Conservation (phyloP, 2,329 filamentous ascomycete species). For the Epichloe sibirici region DNA sequence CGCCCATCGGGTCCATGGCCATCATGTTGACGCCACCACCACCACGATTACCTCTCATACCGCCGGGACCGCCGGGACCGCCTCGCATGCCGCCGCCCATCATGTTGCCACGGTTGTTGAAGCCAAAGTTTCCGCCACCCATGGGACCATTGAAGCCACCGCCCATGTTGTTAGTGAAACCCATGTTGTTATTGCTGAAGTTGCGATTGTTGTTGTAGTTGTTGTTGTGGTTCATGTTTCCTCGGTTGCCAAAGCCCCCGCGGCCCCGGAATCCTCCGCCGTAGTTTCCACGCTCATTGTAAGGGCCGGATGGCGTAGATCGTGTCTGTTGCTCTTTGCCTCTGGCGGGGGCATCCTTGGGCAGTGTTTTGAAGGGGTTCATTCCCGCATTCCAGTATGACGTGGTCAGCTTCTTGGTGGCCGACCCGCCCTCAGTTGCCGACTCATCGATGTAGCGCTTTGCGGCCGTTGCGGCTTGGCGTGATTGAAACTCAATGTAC, state of each 20-base stretch:
- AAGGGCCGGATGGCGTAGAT: slow-evolving; percentile 35
- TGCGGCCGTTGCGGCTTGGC: slow-evolving; percentile 72
- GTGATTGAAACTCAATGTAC: slow-evolving; percentile 73
- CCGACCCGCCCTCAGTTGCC: slow-evolving; percentile 35
- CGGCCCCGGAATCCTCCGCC: slow-evolving; percentile 42
- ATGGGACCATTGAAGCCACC: slow-evolving; percentile 38
- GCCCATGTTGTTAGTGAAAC: slow-evolving; percentile 34
- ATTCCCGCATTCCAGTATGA: slow-evolving; percentile 63
- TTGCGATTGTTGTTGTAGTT: slow-evolving; percentile 33
- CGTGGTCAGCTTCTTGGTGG: slow-evolving; percentile 57
- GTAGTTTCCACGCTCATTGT: slow-evolving; percentile 32
- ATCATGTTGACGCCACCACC: slow-evolving; percentile 32
- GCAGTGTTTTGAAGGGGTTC: slow-evolving; percentile 85
- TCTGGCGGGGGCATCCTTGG: slow-evolving; percentile 63
- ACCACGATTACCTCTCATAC: slow-evolving; percentile 38
- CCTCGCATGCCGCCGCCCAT: slow-evolving; percentile 33
- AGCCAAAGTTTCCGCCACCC: slow-evolving; percentile 39
- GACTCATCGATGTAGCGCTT: slow-evolving; percentile 70
- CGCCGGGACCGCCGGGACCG: slow-evolving; percentile 32
- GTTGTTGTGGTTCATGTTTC: slow-evolving; percentile 32
- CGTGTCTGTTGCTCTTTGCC: slow-evolving; percentile 53
- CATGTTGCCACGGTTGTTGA: slow-evolving; percentile 29
- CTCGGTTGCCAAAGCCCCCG: slow-evolving; percentile 31
- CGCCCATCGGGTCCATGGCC: slow-evolving; percentile 34
- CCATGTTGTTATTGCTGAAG: slow-evolving; percentile 30